Evolutionary conservation across 2,329 filamentous ascomycete genomes (phyloP).

Genomic region (Colletotrichum noveboracense): DNA sequence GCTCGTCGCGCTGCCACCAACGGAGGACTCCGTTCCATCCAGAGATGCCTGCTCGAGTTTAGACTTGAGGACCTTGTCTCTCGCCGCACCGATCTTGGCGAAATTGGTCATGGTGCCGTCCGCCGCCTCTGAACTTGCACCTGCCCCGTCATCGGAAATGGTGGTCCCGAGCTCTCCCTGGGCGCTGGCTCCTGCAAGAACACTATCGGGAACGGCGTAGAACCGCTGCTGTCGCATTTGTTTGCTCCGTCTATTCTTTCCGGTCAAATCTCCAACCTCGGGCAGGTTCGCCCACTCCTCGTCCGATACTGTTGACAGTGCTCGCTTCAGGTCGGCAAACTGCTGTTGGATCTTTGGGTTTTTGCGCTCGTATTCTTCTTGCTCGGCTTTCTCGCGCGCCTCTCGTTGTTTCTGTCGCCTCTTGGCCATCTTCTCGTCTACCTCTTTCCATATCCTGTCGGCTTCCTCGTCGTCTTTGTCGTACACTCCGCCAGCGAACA

Average conservation of each 20-base stretch:
- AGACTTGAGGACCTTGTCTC: slow-evolving; percentile 96
- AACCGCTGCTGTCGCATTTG: slow-evolving; percentile 84
- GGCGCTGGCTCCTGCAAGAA: slow-evolving; percentile 85
- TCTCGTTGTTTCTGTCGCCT: slow-evolving; percentile 90
- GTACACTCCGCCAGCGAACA: slow-evolving; percentile 95
- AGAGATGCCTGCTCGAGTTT: slow-evolving; percentile 87
- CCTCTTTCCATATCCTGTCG: slow-evolving; percentile 91
- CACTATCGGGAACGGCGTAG: slow-evolving; percentile 96
- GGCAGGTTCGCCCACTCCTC: slow-evolving; percentile 97
- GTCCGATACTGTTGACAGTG: slow-evolving; percentile 85
- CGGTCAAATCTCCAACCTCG: slow-evolving; percentile 95
- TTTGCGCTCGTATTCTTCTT: slow-evolving; percentile 93
- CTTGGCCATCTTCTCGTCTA: slow-evolving; percentile 97
- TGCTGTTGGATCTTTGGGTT: slow-evolving; percentile 99
- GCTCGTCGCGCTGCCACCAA: slow-evolving; percentile 81
- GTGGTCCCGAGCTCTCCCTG: slow-evolving; percentile 85
- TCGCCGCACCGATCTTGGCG: slow-evolving; percentile 92
- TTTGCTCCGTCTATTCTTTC: slow-evolving; percentile 86
- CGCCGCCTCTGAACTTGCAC: slow-evolving; percentile 54
- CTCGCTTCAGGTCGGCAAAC: slow-evolving; percentile 94
- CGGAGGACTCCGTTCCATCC: slow-evolving; percentile 64
- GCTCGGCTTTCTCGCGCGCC: slow-evolving; percentile 89
- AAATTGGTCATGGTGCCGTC: slow-evolving; percentile 98
- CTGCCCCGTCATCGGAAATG: slow-evolving; percentile 77
- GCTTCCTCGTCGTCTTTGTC: slow-evolving; percentile 98